These are phyloP conservation scores for Fusarium bactridioides DNA, from an alignment of 2,329 filamentous ascomycete genomes.

Conservation along the genomic window DNA sequence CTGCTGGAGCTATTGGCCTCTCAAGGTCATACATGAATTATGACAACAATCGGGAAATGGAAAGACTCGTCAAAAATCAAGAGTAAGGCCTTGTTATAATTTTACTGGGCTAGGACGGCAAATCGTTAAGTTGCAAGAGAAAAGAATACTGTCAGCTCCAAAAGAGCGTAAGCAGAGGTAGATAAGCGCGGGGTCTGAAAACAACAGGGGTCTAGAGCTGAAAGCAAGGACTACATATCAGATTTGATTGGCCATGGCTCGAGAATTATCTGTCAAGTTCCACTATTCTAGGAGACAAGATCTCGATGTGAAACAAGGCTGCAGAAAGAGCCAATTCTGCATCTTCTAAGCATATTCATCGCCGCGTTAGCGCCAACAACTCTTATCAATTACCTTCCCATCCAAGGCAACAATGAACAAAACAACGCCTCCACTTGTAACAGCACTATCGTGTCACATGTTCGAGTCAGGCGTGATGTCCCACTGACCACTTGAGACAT, in stretches of 20 bases:
- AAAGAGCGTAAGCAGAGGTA: background rate
- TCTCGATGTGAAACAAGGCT: background rate
- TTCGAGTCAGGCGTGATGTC: background rate
- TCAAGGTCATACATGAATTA: background rate
- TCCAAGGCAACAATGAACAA: background rate
- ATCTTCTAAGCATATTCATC: background rate
- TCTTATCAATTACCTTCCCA: background rate
- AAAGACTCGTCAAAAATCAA: background rate
- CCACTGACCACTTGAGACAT: background rate
- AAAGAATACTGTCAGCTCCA: background rate
- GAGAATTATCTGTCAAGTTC: background rate
- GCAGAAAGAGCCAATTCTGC: background rate
- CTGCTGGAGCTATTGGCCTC: background rate
- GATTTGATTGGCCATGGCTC: background rate
- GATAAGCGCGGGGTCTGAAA: background rate
- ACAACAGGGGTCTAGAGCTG: background rate
- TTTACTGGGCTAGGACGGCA: background rate
- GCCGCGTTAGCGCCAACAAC: background rate
- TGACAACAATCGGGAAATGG: rapidly evolving
- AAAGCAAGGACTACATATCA: no score
- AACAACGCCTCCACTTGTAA: no score
- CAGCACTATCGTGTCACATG: background rate
- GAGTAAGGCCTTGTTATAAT: background rate
- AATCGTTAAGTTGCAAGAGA: background rate
- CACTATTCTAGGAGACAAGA: rapidly evolving